A percentile compares a stretch with the other conserved stretches of the same genome.
phyloP scores from a whole-genome alignment of 129 eudicot genomes.

The Artemisia tridentata region DNA sequence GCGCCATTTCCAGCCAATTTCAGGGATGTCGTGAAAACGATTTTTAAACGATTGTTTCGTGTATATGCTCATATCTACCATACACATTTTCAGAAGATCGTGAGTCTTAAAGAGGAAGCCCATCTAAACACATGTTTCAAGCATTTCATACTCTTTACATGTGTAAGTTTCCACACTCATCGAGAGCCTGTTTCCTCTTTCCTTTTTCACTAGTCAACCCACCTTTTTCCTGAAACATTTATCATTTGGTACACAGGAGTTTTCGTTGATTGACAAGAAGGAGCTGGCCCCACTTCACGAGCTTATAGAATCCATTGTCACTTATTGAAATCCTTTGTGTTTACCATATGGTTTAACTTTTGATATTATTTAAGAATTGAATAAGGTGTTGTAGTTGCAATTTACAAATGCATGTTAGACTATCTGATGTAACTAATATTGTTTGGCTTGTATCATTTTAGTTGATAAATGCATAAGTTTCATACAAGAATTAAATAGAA shows the following conservation, averaged over 20 bases:
- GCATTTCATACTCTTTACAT: slow-evolving; percentile 89
- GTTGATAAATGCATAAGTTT: slow-evolving; percentile 24
- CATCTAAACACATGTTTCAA: slow-evolving; percentile 96
- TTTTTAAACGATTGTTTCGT: slow-evolving; percentile 88
- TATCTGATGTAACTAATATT: slow-evolving; percentile 25
- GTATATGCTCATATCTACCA: slow-evolving; percentile 97
- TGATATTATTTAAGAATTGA: slow-evolving; percentile 23
- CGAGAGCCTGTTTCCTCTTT: neutral
- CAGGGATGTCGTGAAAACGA: slow-evolving; percentile 92
- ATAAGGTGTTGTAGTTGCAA: slow-evolving; percentile 24
- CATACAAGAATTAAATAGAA: neutral
- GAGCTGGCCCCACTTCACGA: slow-evolving; percentile 98
- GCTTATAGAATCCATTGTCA: slow-evolving; percentile 82
- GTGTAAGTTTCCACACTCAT: slow-evolving; percentile 55
- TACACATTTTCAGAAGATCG: slow-evolving; percentile 94
- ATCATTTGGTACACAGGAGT: slow-evolving; percentile 57
- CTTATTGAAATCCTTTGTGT: slow-evolving; percentile 42
- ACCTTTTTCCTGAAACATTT: neutral
- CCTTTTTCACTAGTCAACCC: slow-evolving; percentile 8
- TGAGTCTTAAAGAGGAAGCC: slow-evolving; percentile 92
- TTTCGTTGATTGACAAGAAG: slow-evolving; percentile 87
- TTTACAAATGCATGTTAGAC: slow-evolving; percentile 25
- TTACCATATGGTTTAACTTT: slow-evolving; percentile 12
- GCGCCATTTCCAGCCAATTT: slow-evolving; percentile 87
- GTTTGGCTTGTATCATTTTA: slow-evolving; percentile 21